Percentiles rank a stretch among this genome's conserved stretches.
These are phyloP conservation scores for Trichosanthes truncata DNA, from an alignment of 306 rosid genomes.

Conservation along the genomic window DNA sequence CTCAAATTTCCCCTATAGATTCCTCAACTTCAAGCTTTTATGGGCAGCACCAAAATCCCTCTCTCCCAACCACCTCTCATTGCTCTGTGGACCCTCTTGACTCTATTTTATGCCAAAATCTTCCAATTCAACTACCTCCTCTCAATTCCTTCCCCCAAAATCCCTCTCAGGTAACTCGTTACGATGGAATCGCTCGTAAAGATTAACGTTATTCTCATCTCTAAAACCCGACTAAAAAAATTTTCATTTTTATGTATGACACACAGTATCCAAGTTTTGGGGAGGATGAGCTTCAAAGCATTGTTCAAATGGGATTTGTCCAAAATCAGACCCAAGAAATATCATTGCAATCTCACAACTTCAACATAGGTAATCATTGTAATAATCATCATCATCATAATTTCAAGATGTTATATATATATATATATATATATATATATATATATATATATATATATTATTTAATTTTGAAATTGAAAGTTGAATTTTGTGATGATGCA, in stretches of 20 bases:
- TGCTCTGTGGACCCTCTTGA: slow-evolving; percentile 55
- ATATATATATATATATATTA: neutral
- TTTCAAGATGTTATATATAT: slow-evolving; percentile 8
- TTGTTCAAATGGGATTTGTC: slow-evolving; percentile 86
- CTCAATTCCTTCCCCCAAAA: slow-evolving; percentile 29
- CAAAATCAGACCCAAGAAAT: slow-evolving; percentile 44
- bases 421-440: no score
- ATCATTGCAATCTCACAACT: slow-evolving; percentile 37
- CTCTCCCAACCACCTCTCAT: slow-evolving; percentile 26
- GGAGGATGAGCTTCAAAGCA: slow-evolving; percentile 73
- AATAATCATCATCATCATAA: slow-evolving; percentile 13
- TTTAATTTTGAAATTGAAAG: neutral
- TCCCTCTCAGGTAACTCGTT: slow-evolving; percentile 47
- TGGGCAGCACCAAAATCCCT: slow-evolving; percentile 55
- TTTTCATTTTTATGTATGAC: neutral
- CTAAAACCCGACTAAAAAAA: neutral
- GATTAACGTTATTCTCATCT: neutral
- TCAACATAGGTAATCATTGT: slow-evolving; percentile 13
- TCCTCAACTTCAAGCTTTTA: slow-evolving; percentile 59
- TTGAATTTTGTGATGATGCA: neutral
- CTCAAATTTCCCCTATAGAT: slow-evolving; percentile 52
- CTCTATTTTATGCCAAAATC: slow-evolving; percentile 42
- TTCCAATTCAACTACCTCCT: slow-evolving; percentile 47
- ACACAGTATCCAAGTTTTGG: slow-evolving; percentile 54
- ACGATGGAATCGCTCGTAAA: neutral